These are phyloP conservation scores for Hypoxylon fuscum DNA, from an alignment of 495 filamentous ascomycete species.

Conservation along the genomic window DNA sequence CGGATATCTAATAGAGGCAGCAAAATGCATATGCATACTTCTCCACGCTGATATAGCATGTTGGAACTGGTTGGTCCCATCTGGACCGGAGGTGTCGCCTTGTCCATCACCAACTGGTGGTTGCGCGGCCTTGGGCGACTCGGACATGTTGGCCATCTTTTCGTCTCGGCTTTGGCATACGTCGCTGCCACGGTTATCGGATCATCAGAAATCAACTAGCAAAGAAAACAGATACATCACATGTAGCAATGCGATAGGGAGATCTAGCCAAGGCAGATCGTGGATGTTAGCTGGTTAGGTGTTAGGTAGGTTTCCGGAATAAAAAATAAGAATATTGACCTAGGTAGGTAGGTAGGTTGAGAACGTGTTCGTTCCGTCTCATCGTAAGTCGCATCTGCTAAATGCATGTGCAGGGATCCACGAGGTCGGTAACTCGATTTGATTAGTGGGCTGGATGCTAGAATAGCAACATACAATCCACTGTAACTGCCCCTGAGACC, in stretches of 20 bases:
- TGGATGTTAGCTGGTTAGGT: background rate
- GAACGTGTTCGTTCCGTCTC: constrained; percentile 40
- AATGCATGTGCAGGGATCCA: constrained; percentile 35
- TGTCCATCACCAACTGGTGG: constrained; percentile 28
- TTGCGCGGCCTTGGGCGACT: constrained; percentile 33
- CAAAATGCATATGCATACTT: constrained; percentile 68
- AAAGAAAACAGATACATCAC: constrained; percentile 4
- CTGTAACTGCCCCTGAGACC: constrained; percentile 22
- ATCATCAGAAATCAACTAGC: constrained; percentile 36
- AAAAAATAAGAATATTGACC: constrained; percentile 19
- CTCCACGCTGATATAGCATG: constrained; percentile 95
- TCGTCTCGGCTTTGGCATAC: constrained; percentile 33
- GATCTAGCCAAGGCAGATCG: background rate
- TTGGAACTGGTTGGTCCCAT: constrained; percentile 90
- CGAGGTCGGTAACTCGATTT: constrained; percentile 14
- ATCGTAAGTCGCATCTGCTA: constrained; percentile 20
- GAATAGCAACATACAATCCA: constrained; percentile 15
- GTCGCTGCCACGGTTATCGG: constrained; percentile 38
- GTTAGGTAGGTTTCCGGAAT: background rate
- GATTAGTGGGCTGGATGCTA: constrained; percentile 28
- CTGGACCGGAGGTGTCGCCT: constrained; percentile 38
- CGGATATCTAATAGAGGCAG: constrained; percentile 13
- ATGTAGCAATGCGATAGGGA: constrained; percentile 1
- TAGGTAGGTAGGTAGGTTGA: constrained; percentile 33
- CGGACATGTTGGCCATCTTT: constrained; percentile 30